Evolutionary conservation across 352 stramenopile genomes (phyloP).

Genomic region (Phytophthora foliorum): DNA sequence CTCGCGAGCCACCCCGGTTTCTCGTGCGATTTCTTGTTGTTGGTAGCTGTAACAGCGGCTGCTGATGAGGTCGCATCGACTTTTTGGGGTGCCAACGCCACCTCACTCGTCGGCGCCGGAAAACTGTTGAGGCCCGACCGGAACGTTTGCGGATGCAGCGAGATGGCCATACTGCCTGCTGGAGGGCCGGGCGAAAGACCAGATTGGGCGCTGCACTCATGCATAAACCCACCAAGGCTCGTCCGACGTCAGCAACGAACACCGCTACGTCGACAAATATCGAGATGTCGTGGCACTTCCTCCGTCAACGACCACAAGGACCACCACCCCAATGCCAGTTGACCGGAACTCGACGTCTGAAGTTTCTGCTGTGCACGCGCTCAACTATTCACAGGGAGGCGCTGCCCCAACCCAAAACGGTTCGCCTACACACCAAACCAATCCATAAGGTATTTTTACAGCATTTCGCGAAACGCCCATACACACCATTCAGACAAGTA

Average conservation of each 20-base stretch:
- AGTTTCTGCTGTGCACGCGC: constrained; percentile 22
- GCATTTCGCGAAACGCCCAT: constrained; percentile 28
- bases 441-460: constrained; percentile 42
- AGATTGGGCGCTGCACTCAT: constrained; percentile 27
- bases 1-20: constrained; percentile 10
- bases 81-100: constrained; percentile 19
- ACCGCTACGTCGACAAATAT: constrained; percentile 11
- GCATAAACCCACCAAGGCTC: constrained; percentile 37
- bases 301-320: too few species aligned
- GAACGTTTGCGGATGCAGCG: constrained; percentile 22
- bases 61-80: constrained; percentile 27
- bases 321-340: constrained; percentile 1
- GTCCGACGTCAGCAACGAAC: constrained; percentile 15
- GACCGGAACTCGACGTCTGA: constrained; percentile 9
- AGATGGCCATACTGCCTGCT: constrained; percentile 36
- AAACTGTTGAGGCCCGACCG: constrained; percentile 26
- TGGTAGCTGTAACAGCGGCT: neutral
- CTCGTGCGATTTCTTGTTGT: neutral
- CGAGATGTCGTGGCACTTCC: too few species aligned
- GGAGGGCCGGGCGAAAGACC: constrained; percentile 22
- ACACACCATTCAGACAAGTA: neutral
- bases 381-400: constrained; percentile 34
- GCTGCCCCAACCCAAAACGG: constrained; percentile 28
- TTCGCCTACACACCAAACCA: neutral
- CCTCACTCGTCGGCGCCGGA: constrained; percentile 7